A percentile compares a stretch with the other conserved stretches of the same genome.
Conservation (phyloP, 2,329 filamentous ascomycete genomes). For the Chlorencoelia australis region DNA sequence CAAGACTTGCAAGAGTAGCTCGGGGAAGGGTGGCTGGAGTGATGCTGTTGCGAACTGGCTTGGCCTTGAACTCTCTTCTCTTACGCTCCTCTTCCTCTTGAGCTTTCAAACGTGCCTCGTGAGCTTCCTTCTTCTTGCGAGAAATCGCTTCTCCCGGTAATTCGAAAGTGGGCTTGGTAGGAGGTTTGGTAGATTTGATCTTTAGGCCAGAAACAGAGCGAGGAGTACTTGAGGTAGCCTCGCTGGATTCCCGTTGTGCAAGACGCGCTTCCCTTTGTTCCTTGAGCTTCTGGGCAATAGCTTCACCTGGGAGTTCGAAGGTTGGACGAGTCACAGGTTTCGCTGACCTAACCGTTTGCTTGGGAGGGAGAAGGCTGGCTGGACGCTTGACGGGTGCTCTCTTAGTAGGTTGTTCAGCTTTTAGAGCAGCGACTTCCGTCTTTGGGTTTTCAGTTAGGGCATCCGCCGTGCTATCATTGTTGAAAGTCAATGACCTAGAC, state of each 20-base stretch:
- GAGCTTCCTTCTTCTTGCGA: constrained; percentile 39
- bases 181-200: constrained; percentile 40
- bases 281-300: constrained; percentile 45
- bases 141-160: constrained; percentile 51
- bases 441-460: constrained; percentile 19
- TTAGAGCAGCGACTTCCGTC: constrained; percentile 18
- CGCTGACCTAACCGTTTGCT: constrained; percentile 38
- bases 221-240: constrained; percentile 28
- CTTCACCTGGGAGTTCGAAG: constrained; percentile 55
- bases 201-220: constrained; percentile 32
- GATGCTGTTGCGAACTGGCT: constrained; percentile 40
- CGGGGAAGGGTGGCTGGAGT: constrained; percentile 34
- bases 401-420: constrained; percentile 3
- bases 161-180: constrained; percentile 48
- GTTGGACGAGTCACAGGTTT: constrained; percentile 44
- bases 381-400: constrained; percentile 26
- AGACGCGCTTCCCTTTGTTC: constrained; percentile 48
- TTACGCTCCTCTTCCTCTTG: constrained; percentile 51
- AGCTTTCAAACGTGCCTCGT: constrained; percentile 42
- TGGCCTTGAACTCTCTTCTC: constrained; percentile 54
- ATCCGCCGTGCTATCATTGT: constrained; percentile 3
- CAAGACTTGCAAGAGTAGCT: constrained; percentile 48
- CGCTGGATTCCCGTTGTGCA: constrained; percentile 28
- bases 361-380: constrained; percentile 33
- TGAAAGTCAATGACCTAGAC: constrained; percentile 22